Evolutionary conservation across 2,329 filamentous ascomycete genomes (phyloP), one percentile per base, ranked within the genome.

Genomic region (Penicillium sp.): DNA sequence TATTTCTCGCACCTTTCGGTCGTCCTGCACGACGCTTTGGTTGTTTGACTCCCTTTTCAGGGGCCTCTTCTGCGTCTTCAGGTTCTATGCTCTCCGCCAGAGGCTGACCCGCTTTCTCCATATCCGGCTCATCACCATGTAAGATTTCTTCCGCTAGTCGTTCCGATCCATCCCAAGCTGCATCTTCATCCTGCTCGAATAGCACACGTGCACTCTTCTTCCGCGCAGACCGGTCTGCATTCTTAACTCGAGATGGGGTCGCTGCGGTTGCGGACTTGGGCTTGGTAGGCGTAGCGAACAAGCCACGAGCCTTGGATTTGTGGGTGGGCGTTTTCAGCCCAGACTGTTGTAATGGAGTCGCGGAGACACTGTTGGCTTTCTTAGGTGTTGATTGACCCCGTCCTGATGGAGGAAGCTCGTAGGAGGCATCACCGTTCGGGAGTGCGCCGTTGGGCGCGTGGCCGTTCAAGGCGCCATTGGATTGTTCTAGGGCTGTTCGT

Each of bases 141-240:
- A 56, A 81, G 79, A 94, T 93, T 65, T 88, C 83, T 53, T 87
- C 81, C 2, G 86, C 88, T 29, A 94, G 78, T 6, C 81, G 82
- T 51, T 89, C 86, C 6, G 88, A 87, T 15, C 86, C 88, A 47
- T 85, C 84, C 66, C 89, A 78, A 17, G 75, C 74, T 33, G 79
- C 79, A 49, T 83, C 90, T 29, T 91, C 89, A 47, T 92, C 86
- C 43, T 87, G 86, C 69, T 93, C 86, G 38, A 96, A 87, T 51
- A 97, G 77, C 4, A 86, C 85, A 51, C 87, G 83, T 23, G 89
- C 89, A 72, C 90, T 96, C 80, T 96, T 97, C 69, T 87, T 87
- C 67, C 89, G 86, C 2, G 93, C 93, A 6, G 93, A 97, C 49
- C 89, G 86, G 75, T 97, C 91, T 21, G 89, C 89, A 62, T 90